These are phyloP conservation scores for Eucalyptus curtisii DNA, from an alignment of 345 rosid genomes.

Conservation along the genomic window DNA sequence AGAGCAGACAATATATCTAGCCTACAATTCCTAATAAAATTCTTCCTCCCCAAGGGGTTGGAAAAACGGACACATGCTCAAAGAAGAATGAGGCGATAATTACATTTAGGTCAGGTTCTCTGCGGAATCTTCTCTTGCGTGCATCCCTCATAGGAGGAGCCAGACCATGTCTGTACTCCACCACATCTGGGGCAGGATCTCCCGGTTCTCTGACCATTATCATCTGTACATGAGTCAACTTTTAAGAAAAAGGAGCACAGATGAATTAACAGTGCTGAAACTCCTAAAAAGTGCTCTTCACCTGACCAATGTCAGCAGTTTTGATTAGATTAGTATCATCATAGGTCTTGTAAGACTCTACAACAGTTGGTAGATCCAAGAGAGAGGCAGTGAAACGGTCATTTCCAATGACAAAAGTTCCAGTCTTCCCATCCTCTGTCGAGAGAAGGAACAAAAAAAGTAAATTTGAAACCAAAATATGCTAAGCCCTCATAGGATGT, in stretches of 20 bases:
- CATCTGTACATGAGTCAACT: conserved; percentile 29
- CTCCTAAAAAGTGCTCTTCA: background rate
- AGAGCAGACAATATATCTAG: background rate
- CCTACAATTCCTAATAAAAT: background rate
- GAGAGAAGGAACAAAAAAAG: background rate
- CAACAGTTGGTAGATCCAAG: conserved; percentile 82
- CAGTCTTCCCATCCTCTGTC: conserved; percentile 88
- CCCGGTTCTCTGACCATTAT: conserved; percentile 83
- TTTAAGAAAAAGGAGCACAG: background rate
- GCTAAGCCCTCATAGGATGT: background rate
- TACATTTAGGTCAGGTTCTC: conserved; percentile 98
- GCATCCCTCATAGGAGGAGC: conserved; percentile 99
- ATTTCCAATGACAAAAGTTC: conserved; percentile 62
- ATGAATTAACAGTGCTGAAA: background rate
- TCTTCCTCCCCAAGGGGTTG: background rate
- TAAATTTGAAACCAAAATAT: background rate
- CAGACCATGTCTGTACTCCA: conserved; percentile 89
- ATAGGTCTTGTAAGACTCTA: conserved; percentile 88
- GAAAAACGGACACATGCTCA: background rate
- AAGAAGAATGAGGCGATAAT: background rate
- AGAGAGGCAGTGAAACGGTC: conserved; percentile 74
- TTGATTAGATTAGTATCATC: conserved; percentile 84
- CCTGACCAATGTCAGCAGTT: conserved; percentile 95
- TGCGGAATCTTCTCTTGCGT: conserved; percentile 86
- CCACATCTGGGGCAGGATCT: conserved; percentile 66